A percentile compares a stretch with the other conserved stretches of the same genome.
phyloP scores from a whole-genome alignment of 805 yeast species.

The Tetrapisispora fleetii region DNA sequence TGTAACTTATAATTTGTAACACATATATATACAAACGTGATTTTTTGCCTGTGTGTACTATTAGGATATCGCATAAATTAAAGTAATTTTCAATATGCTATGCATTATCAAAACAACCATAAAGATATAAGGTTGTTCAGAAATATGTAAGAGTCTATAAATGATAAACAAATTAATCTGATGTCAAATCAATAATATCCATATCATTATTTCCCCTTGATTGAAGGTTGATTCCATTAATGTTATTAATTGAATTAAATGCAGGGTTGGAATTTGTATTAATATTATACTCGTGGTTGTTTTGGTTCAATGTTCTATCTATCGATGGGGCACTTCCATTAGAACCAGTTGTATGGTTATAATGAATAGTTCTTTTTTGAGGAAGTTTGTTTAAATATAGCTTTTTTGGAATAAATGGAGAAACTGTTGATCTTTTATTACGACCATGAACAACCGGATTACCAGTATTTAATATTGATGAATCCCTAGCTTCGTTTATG shows the following conservation, averaged over 20 bases:
- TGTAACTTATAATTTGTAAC: neutral
- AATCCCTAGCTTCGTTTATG: neutral
- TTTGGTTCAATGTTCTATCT: neutral
- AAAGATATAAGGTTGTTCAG: too few relatives aligned
- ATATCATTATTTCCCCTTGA: neutral
- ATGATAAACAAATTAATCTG: conserved; percentile 6
- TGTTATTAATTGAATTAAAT: neutral
- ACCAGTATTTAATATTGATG: neutral
- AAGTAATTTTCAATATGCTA: neutral
- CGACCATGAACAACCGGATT: neutral
- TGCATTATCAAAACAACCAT: neutral
- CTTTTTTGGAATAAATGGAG: conserved; percentile 28
- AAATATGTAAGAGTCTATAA: neutral
- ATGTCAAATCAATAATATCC: conserved; percentile 21
- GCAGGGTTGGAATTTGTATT: neutral
- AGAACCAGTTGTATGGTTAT: neutral
- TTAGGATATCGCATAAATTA: neutral
- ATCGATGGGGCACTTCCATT: neutral
- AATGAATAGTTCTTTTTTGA: conserved; percentile 16
- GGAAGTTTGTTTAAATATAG: conserved; percentile 21
- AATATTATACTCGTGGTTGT: neutral
- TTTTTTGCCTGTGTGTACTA: neutral
- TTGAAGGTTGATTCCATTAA: neutral
- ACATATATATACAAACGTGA: neutral
- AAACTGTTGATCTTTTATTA: conserved; percentile 9